Evolutionary conservation across 805 yeast species (phyloP), one percentile per base, ranked within the genome.

Genomic region (Zygosaccharomyces lentus): DNA sequence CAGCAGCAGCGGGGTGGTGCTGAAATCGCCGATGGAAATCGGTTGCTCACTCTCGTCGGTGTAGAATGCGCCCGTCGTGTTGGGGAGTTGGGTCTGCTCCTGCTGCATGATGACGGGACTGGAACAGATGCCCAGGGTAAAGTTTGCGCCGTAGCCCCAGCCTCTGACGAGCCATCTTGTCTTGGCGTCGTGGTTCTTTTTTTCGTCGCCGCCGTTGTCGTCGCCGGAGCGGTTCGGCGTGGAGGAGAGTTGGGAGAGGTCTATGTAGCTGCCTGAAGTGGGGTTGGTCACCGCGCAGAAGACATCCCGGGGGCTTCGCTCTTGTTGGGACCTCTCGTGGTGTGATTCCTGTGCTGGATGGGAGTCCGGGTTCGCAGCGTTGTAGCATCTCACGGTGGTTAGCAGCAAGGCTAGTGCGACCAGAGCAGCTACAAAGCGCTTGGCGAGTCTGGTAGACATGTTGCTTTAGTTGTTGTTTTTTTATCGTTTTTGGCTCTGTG

Each of bases 111-210:
- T 56, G 34, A 75, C 57, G 21, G 83, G 78, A n/a, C 80, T 65
- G 43, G 85, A 75, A 56, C 91, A 84, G 2, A 84, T 69, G n/a
- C 86, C 84, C 34, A 84, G 54, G 1, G 91, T 84, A 67, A 83
- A 89, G 65, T 89, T 89, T 39, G 68, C 71, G 23, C 81, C 81
- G 55, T 77, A 78, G 52, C 83, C 93, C 61, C 74, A 76, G 0
- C 95, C 95, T 49, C 74, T 75, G 2, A 90, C 80, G 32, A 72
- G 65, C 87, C 90, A 87, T 19, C 62, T 55, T 10, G 58, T 55
- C 46, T 48, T 38, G 16, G 53, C 35, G 4, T 52, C 56, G 15
- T 47, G 37, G 4, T 40, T 32, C 15, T 25, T 34, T 7, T 24
- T 38, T 23, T 34, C 43, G 13, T 47, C 43, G 13, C 10, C 31